Evolutionary conservation across 768 basidiomycete species (phyloP), one percentile per base, ranked within the genome.

Genomic region (Mycena haematopus): DNA sequence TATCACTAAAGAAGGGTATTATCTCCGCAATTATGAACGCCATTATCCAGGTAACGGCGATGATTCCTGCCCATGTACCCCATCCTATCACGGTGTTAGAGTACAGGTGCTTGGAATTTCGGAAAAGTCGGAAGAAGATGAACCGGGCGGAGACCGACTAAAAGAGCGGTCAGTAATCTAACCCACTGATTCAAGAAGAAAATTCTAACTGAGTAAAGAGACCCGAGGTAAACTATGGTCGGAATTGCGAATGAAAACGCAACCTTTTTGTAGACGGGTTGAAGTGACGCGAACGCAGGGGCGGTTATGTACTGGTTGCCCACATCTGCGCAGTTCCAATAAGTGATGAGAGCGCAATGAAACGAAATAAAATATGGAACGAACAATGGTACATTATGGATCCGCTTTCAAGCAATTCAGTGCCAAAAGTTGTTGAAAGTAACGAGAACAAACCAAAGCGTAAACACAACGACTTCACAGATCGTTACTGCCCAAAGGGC

Each of bases 201-300:
- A 60, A 80, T 10, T n/a, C 21, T 35, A 10, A 52, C 77, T n/a
- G 78, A 77, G 59, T 81, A 82, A 9, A 82, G 70, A 6, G 80
- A 67, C 14, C 80, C 80, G n/a, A 81, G 73, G 70, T 77, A 81
- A 31, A 80, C 60, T 40, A 81, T 80, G 0, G 80, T 81, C 9
- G 80, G 80, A n/a, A 81, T 71, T 22, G 79, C 78, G 63, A 81
- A 82, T 3, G 77, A 78, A 67, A 80, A 82, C 0, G 80, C 75
- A 54, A 80, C 77, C 66, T 80, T 81, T 63, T 79, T 80, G 57
- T 68, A 70, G 52, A 73, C 70, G 0, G 71, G 69, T 47, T 75
- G 70, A 0, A 82, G 72, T 1, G 79, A 80, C 1, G 77, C 80
- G 57, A 80, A 78, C 0, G 79, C 80, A 0, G 80, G 80, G 1